Percentiles rank a stretch among this genome's conserved stretches.
Evolutionary conservation across 805 yeast genomes (phyloP).

Genomic region (Ogataea nitratoaversa): DNA sequence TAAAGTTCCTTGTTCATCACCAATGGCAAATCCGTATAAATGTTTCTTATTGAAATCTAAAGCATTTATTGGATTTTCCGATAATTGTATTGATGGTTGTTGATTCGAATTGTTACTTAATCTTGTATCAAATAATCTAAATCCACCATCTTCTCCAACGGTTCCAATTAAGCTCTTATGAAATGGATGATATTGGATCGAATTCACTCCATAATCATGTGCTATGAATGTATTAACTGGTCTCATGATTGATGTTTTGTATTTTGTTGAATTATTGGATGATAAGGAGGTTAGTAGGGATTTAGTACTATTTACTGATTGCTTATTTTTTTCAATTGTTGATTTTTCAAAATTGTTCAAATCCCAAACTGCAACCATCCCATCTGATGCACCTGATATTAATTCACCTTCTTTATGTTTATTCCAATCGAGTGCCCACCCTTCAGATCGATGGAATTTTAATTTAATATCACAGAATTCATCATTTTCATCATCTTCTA

Average conservation of each 20-base stretch:
- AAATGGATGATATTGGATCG: slow-evolving; percentile 60
- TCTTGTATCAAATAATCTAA: slow-evolving; percentile 55
- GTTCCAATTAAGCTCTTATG: slow-evolving; percentile 60
- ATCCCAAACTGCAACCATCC: slow-evolving; percentile 66
- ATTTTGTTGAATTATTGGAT: not conserved
- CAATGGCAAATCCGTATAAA: slow-evolving; percentile 59
- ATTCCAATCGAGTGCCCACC: slow-evolving; percentile 78
- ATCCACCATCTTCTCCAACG: slow-evolving; percentile 60
- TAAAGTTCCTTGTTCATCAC: slow-evolving; percentile 54
- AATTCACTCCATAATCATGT: slow-evolving; percentile 58
- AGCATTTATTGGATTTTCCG: slow-evolving; percentile 40
- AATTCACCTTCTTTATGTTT: slow-evolving; percentile 52
- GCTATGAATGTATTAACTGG: slow-evolving; percentile 22
- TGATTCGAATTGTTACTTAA: slow-evolving; percentile 6
- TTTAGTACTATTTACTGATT: not conserved
- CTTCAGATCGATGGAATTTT: slow-evolving; percentile 42
- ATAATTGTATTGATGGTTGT: slow-evolving; percentile 3
- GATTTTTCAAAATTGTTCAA: slow-evolving; percentile 36
- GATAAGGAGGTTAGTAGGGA: not conserved
- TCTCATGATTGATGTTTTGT: slow-evolving; percentile 9
- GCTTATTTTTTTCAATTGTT: slow-evolving; percentile 3
- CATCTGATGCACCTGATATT: slow-evolving; percentile 60
- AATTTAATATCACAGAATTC: slow-evolving; percentile 24
- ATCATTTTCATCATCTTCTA: slow-evolving; percentile 9
- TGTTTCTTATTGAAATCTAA: slow-evolving; percentile 58